Percentiles rank a stretch among this genome's conserved stretches.
These are phyloP conservation scores for Aspergillus persii DNA, from an alignment of 2,329 filamentous ascomycete species.

Conservation along the genomic window DNA sequence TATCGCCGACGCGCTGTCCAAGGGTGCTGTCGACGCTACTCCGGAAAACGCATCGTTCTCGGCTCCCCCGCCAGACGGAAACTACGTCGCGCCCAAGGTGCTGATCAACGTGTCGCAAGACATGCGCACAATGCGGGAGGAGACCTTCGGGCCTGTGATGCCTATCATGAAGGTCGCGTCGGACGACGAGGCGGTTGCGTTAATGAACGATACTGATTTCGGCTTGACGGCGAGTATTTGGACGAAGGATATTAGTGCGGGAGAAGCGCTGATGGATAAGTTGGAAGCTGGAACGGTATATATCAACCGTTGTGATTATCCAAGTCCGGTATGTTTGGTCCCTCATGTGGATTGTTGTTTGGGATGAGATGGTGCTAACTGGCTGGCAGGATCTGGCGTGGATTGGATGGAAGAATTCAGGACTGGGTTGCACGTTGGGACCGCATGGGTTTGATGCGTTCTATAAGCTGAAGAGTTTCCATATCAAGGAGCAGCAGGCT, in stretches of 20 bases:
- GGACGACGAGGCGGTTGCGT: constrained; percentile 72
- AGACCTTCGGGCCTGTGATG: constrained; percentile 90
- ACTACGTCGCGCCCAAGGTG: constrained; percentile 80
- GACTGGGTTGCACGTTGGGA: constrained; percentile 81
- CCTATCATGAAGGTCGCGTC: constrained; percentile 78
- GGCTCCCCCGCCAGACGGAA: constrained; percentile 67
- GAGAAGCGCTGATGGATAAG: constrained; percentile 69
- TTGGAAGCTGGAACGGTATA: constrained; percentile 91
- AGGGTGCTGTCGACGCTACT: constrained; percentile 76
- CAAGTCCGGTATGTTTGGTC: constrained; percentile 68
- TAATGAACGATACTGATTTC: constrained; percentile 93
- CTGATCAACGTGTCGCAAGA: constrained; percentile 73
- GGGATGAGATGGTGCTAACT: constrained; percentile 2
- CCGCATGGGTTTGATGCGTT: constrained; percentile 88
- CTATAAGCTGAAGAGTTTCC: constrained; percentile 89
- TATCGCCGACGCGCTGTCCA: constrained; percentile 74
- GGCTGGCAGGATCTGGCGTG: constrained; percentile 71
- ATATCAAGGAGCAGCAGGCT: constrained; percentile 56
- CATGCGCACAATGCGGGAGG: constrained; percentile 85
- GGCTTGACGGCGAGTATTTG: constrained; percentile 89
- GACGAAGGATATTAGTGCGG: constrained; percentile 78
- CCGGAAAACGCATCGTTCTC: constrained; percentile 73
- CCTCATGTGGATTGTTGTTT: not conserved
- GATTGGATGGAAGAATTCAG: constrained; percentile 94
- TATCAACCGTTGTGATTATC: constrained; percentile 87